phyloP scores from a whole-genome alignment of 768 basidiomycete genomes.

The Trametes maxima region DNA sequence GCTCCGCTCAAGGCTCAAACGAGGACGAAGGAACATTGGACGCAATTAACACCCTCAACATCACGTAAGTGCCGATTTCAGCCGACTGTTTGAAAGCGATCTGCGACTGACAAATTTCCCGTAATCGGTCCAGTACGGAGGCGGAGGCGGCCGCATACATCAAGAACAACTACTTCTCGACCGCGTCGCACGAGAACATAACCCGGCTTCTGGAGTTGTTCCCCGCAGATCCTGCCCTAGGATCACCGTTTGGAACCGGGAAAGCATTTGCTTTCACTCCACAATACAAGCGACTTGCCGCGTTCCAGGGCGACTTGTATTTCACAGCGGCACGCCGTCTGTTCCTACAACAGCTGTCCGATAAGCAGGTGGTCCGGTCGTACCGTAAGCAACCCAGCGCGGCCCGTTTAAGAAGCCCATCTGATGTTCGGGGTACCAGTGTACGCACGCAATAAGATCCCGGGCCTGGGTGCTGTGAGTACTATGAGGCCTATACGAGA shows the following conservation, averaged over 20 bases:
- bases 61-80: conserved; percentile 28
- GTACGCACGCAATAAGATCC: neutral
- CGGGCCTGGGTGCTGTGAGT: conserved; percentile 2
- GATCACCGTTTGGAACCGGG: conserved; percentile 56
- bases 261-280: conserved; percentile 47
- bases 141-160: conserved; percentile 19
- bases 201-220: conserved; percentile 28
- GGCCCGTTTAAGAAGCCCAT: neutral
- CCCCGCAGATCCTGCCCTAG: conserved; percentile 42
- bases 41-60: conserved; percentile 29
- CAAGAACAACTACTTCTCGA: conserved; percentile 28
- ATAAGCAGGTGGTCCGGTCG: conserved; percentile 44
- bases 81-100: neutral
- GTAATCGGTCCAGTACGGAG: conserved; percentile 21
- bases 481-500: too few species aligned
- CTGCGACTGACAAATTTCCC: conserved; percentile 1
- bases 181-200: conserved; percentile 21
- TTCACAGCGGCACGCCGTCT: conserved; percentile 53
- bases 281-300: conserved; percentile 53
- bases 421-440: neutral
- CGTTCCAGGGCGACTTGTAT: conserved; percentile 50
- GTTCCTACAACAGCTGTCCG: conserved; percentile 43
- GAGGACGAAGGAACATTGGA: conserved; percentile 43
- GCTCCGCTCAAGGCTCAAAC: neutral
- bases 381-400: conserved; percentile 37